These are phyloP conservation scores for Colletotrichum costaricense DNA, from an alignment of 2,329 filamentous ascomycete genomes.

Conservation along the genomic window DNA sequence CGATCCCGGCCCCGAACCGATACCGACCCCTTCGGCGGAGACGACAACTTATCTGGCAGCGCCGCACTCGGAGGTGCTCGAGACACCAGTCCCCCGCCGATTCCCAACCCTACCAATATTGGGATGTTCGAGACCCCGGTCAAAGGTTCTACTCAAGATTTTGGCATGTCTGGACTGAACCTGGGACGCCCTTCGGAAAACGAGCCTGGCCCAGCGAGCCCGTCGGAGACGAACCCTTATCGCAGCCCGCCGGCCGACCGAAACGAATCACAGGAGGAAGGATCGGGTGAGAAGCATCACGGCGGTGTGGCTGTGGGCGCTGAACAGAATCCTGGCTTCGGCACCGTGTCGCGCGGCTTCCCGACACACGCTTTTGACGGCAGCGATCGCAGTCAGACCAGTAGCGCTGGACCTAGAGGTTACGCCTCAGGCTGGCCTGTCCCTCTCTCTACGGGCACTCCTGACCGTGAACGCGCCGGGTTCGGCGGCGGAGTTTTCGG, in stretches of 20 bases:
- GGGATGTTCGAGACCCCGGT: slow-evolving; percentile 64
- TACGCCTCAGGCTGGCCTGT: slow-evolving; percentile 75
- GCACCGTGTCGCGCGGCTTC: slow-evolving; percentile 64
- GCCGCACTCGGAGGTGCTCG: slow-evolving; percentile 81
- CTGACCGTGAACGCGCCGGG: slow-evolving; percentile 71
- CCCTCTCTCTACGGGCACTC: slow-evolving; percentile 71
- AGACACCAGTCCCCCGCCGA: slow-evolving; percentile 68
- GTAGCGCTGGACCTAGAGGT: slow-evolving; percentile 83
- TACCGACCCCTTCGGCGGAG: slow-evolving; percentile 82
- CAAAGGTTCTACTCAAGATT: slow-evolving; percentile 67
- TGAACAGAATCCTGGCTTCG: slow-evolving; percentile 63
- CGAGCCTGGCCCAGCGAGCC: slow-evolving; percentile 82
- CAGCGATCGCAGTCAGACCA: slow-evolving; percentile 93
- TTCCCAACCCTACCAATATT: slow-evolving; percentile 47
- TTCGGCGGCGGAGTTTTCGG: slow-evolving; percentile 74
- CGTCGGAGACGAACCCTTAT: slow-evolving; percentile 96
- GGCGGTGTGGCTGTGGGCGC: slow-evolving; percentile 60
- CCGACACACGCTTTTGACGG: slow-evolving; percentile 68
- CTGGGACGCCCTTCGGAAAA: slow-evolving; percentile 67
- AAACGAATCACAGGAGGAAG: slow-evolving; percentile 70
- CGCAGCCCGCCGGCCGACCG: slow-evolving; percentile 87
- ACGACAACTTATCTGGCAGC: slow-evolving; percentile 73
- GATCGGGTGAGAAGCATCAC: slow-evolving; percentile 58
- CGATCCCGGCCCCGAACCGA: slow-evolving; percentile 74
- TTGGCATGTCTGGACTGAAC: slow-evolving; percentile 71